Base-by-base conservation (phyloP, 1,284 basidiomycete genomes). In the Gymnopus androsaceus region DNA sequence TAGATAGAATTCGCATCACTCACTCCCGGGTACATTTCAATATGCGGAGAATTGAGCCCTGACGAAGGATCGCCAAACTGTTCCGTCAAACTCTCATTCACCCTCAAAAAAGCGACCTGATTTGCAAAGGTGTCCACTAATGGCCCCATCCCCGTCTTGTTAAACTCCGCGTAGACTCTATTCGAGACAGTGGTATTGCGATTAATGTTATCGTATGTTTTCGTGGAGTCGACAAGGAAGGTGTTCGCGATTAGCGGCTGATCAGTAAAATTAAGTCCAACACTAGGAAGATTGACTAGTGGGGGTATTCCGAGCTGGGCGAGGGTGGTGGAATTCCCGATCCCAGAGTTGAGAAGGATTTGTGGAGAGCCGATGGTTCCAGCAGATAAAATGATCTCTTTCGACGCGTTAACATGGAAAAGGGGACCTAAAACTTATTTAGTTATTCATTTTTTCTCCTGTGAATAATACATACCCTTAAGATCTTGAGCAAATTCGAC, bases 321-420 rank as follows among this genome's bases (percentile, higher is more conserved):
- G n/a, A n/a, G n/a, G n/a, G n/a, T n/a, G n/a, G n/a, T n/a, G 0
- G 63, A 54, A 48, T 70, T 66, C 7, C 73, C 71, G 49, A 73
- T 68, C 38, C 73, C 72, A 14, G 72, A 72, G 5, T 69, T 65
- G 54, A 71, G 65, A 4, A 75, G 65, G 8, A 74, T 59, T 2
- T 68, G 67, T 3, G 71, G 70, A 0, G 71, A 67, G 27, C 54
- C 55, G 19, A 62, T 55, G 2, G 52, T 48, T 8, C 65, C 69
- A 5, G 68, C 69, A 12, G 67, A 61, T 9, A 72, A 56, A 12
- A 72, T 64, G 12, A 70, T 60, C 52, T 72, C 69, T 7, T 61
- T 61, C 15, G 48, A 59, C 2, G 65, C 64, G 9, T 33, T 44
- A 41, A 64, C 19, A 14, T 58, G 21, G n/a, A 11, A 21, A 21